phyloP scores from a whole-genome alignment of 768 basidiomycete genomes.

The Boletus speciosus region DNA sequence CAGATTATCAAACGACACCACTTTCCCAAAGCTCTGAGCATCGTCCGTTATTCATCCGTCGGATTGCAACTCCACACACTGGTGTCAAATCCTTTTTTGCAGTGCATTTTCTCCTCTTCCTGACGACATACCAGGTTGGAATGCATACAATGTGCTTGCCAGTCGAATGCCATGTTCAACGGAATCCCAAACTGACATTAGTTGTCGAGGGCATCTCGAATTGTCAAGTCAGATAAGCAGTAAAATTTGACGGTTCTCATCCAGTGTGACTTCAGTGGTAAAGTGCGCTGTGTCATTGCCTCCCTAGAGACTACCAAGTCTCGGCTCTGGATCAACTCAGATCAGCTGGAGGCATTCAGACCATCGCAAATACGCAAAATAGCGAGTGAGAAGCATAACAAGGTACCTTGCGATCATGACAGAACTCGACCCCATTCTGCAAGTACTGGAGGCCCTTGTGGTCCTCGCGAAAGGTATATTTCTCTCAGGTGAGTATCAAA shows the following conservation, averaged over 20 bases:
- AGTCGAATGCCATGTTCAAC: neutral
- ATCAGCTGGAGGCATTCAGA: neutral
- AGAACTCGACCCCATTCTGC: too few relatives aligned
- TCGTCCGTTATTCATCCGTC: neutral
- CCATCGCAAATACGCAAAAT: neutral
- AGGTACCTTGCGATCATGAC: neutral
- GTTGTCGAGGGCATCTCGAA: neutral
- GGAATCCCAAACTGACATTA: neutral
- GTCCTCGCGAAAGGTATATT: neutral
- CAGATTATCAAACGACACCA: slow-evolving; percentile 10
- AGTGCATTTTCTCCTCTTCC: neutral
- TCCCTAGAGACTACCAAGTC: neutral
- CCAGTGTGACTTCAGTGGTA: neutral
- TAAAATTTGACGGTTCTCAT: neutral
- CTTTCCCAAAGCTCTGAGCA: slow-evolving; percentile 1
- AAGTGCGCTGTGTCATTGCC: too few relatives aligned
- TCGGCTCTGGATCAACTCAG: neutral
- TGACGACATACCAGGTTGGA: neutral
- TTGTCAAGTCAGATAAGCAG: too few relatives aligned
- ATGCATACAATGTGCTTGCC: neutral
- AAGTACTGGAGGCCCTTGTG: neutral
- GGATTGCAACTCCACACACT: neutral
- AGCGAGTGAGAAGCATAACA: neutral
- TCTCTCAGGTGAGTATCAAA: neutral
- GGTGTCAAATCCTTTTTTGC: too few relatives aligned